Percentiles rank a stretch among this genome's conserved stretches.
Conservation (phyloP, 1,284 basidiomycete genomes). For the Naganishia albida region DNA sequence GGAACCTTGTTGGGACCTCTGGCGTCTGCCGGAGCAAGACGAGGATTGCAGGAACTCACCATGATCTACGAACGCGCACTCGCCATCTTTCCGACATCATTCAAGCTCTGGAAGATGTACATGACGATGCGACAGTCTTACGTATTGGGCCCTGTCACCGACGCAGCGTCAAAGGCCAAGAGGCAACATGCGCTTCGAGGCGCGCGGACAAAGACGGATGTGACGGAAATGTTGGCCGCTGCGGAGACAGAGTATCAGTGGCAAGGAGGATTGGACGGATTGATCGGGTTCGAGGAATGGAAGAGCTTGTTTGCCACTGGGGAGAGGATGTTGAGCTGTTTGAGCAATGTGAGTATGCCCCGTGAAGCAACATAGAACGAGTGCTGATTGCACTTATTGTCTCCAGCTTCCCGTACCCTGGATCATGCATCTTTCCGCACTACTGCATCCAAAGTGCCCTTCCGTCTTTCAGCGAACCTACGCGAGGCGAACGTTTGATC, state of each 20-base stretch:
- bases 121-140: slow-evolving; percentile 78
- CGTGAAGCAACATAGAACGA: no score
- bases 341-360: slow-evolving; percentile 70
- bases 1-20: slow-evolving; percentile 58
- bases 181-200: slow-evolving; percentile 67
- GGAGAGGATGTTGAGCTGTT: slow-evolving; percentile 90
- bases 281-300: slow-evolving; percentile 95
- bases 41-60: slow-evolving; percentile 76
- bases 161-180: slow-evolving; percentile 51
- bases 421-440: slow-evolving; percentile 87
- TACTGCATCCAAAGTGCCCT: slow-evolving; percentile 88
- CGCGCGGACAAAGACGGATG: slow-evolving; percentile 76
- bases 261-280: slow-evolving; percentile 80
- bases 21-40: slow-evolving; percentile 68
- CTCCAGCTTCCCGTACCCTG: slow-evolving; percentile 84
- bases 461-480: slow-evolving; percentile 81
- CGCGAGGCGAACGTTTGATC: slow-evolving; percentile 89
- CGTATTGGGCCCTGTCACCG: slow-evolving; percentile 70
- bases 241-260: slow-evolving; percentile 82
- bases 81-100: slow-evolving; percentile 80
- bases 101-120: slow-evolving; percentile 95
- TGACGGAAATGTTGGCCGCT: slow-evolving; percentile 82
- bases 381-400: slow-evolving; percentile 9
- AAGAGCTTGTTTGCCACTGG: slow-evolving; percentile 80
- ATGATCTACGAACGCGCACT: slow-evolving; percentile 93